Conservation (phyloP, 805 yeast species). For the Cephaloascus albidus region DNA sequence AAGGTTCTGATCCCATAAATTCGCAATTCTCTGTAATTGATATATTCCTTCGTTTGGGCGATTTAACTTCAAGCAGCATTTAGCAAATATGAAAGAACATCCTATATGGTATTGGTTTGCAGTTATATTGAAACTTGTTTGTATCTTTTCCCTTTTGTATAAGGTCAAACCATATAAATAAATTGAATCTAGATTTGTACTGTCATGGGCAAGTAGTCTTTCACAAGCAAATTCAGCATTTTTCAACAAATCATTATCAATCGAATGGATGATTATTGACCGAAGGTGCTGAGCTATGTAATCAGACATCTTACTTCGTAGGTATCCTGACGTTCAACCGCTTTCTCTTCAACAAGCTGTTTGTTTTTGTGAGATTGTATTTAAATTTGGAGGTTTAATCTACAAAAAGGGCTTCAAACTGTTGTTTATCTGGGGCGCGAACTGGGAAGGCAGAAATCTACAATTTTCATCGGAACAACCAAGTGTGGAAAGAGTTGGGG, state of each 20-base stretch:
- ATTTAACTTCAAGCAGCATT: constrained; percentile 49
- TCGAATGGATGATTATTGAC: constrained; percentile 53
- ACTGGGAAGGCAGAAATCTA: too few species aligned
- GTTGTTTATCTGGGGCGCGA: too few species aligned
- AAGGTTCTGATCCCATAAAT: constrained; percentile 17
- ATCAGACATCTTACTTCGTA: constrained; percentile 2
- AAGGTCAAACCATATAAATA: constrained; percentile 66
- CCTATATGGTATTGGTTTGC: constrained; percentile 49
- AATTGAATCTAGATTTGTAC: constrained; percentile 46
- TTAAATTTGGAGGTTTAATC: too few species aligned
- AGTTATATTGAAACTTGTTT: constrained; percentile 49
- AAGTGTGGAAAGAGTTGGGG: too few species aligned
- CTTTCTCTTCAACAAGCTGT: too few species aligned
- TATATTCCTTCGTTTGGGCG: constrained; percentile 53
- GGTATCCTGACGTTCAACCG: too few species aligned
- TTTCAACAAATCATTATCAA: constrained; percentile 57
- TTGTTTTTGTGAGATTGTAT: too few species aligned
- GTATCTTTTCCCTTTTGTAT: constrained; percentile 46
- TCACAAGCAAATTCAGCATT: constrained; percentile 89
- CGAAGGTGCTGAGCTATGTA: constrained; percentile 33
- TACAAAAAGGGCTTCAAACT: too few species aligned
- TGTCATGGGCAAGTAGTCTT: constrained; percentile 56
- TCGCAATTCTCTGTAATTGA: constrained; percentile 21
- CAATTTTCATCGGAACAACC: too few species aligned
- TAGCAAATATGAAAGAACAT: constrained; percentile 68